Conservation (phyloP, 2,329 filamentous ascomycete genomes). For the Aspergillus sp. region DNA sequence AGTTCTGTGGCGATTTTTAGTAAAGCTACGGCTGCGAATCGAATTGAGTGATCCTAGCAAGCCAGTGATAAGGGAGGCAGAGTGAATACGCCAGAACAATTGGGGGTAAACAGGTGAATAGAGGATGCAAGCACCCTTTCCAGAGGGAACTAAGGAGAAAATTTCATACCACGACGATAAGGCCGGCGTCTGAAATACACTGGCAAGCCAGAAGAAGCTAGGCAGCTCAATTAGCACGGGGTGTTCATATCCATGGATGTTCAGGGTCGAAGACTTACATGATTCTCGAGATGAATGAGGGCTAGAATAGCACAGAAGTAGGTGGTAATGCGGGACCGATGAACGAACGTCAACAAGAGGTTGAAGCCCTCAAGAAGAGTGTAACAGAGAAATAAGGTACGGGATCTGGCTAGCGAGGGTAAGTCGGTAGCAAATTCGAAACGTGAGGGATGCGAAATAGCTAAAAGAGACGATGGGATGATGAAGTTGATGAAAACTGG, state of each 20-base stretch:
- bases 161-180: conserved; percentile 8
- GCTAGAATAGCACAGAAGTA: conserved; percentile 5
- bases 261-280: not conserved
- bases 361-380: conserved; percentile 5
- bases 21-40: not conserved
- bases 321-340: not conserved
- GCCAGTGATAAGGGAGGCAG: not conserved
- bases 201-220: not conserved
- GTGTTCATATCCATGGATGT: no score
- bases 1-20: conserved; percentile 3
- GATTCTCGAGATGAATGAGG: conserved; percentile 4
- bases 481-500: conserved; percentile 35
- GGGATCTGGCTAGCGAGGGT: conserved; percentile 45
- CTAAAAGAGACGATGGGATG: conserved; percentile 58
- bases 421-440: conserved; percentile 51
- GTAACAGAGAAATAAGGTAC: conserved; percentile 17
- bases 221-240: not conserved
- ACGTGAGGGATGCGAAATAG: conserved; percentile 6
- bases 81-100: not conserved
- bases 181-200: not conserved
- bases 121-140: no score
- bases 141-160: not conserved
- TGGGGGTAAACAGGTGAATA: not conserved
- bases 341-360: conserved; percentile 11
- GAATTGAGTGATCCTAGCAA: not conserved